Percentiles rank a stretch among this genome's conserved stretches.
Conservation (phyloP, 129 eudicot genomes). For the Escallonia rubra region DNA sequence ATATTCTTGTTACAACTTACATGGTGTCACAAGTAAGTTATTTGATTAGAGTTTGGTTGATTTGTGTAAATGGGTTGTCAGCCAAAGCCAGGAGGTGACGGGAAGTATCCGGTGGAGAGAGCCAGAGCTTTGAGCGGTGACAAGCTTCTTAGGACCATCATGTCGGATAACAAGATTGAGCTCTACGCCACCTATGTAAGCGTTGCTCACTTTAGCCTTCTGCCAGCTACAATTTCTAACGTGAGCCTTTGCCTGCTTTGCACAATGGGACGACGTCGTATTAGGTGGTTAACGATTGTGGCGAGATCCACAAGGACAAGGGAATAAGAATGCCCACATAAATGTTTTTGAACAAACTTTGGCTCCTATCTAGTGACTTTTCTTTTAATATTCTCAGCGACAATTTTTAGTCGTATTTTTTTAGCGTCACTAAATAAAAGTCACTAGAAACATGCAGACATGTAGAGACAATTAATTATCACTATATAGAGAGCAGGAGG, state of each 20-base stretch:
- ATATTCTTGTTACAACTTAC: not conserved
- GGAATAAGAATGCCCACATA: too few species aligned
- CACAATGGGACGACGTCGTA: not conserved
- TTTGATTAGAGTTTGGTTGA: not conserved
- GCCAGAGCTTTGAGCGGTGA: slow-evolving; percentile 84
- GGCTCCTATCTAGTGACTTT: too few species aligned
- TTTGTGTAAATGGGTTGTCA: slow-evolving; percentile 11
- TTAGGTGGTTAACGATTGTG: not conserved
- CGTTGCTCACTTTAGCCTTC: not conserved
- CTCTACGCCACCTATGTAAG: slow-evolving; percentile 91
- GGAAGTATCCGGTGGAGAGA: slow-evolving; percentile 63
- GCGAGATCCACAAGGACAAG: too few species aligned
- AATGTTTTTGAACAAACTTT: too few species aligned
- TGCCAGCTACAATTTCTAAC: not conserved
- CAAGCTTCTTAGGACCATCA: slow-evolving; percentile 74
- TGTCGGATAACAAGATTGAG: slow-evolving; percentile 92
- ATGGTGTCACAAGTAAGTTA: not conserved
- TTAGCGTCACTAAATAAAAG: too few species aligned
- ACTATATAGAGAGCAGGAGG: too few species aligned
- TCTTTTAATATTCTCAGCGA: too few species aligned
- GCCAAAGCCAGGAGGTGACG: slow-evolving; percentile 76
- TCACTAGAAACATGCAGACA: too few species aligned
- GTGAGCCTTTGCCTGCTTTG: not conserved
- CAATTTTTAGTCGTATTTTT: too few species aligned
- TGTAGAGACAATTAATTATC: too few species aligned